These are phyloP conservation scores for Nymphaea colorata DNA, from an alignment of 164 flowering plant species.

Conservation along the genomic window DNA sequence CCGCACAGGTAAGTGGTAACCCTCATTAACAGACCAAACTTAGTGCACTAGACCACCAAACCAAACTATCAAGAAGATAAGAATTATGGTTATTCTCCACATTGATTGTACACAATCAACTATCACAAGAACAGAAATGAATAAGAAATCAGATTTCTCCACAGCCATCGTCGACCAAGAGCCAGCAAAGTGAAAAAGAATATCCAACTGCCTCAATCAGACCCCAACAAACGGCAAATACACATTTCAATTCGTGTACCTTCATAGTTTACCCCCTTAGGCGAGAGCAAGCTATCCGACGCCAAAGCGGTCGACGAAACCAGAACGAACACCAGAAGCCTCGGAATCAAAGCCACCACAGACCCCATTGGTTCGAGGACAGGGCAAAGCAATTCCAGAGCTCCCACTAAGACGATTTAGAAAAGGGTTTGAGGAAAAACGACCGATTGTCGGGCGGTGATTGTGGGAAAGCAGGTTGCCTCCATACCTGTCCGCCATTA, in stretches of 20 bases:
- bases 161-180: neutral
- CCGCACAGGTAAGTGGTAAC: too few species aligned
- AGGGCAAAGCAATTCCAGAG: neutral
- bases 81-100: too few species aligned
- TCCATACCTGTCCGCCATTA: neutral
- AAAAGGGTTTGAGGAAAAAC: neutral
- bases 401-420: neutral
- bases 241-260: slow-evolving; percentile 24
- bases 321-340: slow-evolving; percentile 14
- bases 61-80: too few species aligned
- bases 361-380: slow-evolving; percentile 14
- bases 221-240: neutral
- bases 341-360: neutral
- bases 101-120: too few species aligned
- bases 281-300: slow-evolving; percentile 61
- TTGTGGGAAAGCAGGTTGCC: neutral
- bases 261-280: slow-evolving; percentile 95
- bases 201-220: too few species aligned
- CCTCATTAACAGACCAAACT: too few species aligned
- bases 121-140: too few species aligned
- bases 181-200: neutral
- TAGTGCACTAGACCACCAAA: too few species aligned
- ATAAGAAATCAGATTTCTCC: too few species aligned
- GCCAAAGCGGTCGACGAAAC: slow-evolving; percentile 17
- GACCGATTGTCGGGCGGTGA: neutral